A percentile compares a stretch with the other conserved stretches of the same genome.
Conservation (phyloP, 2,329 filamentous ascomycete species). For the Cladosporium sp. region DNA sequence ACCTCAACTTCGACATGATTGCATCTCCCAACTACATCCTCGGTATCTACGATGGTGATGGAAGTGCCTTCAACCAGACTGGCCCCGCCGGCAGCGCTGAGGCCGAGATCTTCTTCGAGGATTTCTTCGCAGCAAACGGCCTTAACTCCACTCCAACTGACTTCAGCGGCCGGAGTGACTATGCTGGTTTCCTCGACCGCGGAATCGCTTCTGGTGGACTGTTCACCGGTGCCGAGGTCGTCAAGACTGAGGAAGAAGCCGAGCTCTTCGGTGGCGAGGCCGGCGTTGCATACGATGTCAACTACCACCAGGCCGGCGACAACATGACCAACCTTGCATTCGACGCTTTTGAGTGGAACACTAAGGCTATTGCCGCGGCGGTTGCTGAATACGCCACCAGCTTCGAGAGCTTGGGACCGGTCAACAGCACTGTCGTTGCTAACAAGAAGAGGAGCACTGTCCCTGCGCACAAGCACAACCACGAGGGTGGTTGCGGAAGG, state of each 20-base stretch:
- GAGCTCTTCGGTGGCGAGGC: conserved; percentile 67
- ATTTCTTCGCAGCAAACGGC: conserved; percentile 60
- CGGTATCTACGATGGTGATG: conserved; percentile 56
- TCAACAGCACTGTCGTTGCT: not conserved
- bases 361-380: conserved; percentile 62
- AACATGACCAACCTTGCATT: conserved; percentile 51
- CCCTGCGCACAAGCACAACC: conserved; percentile 7
- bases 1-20: conserved; percentile 72
- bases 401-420: conserved; percentile 54
- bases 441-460: conserved; percentile 4
- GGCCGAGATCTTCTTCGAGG: conserved; percentile 62
- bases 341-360: conserved; percentile 52
- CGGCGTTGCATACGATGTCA: conserved; percentile 52
- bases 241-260: conserved; percentile 66
- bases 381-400: conserved; percentile 66
- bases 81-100: conserved; percentile 63
- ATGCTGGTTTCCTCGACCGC: conserved; percentile 66
- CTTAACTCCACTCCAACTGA: conserved; percentile 66
- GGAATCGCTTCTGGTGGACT: conserved; percentile 69
- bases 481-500: conserved; percentile 7
- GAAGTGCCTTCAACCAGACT: conserved; percentile 49
- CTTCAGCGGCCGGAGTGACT: conserved; percentile 77
- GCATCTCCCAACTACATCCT: conserved; percentile 57
- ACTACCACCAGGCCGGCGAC: conserved; percentile 54
- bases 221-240: conserved; percentile 70